Conservation (phyloP, 306 rosid species). For the Cicer pinnatifidum region DNA sequence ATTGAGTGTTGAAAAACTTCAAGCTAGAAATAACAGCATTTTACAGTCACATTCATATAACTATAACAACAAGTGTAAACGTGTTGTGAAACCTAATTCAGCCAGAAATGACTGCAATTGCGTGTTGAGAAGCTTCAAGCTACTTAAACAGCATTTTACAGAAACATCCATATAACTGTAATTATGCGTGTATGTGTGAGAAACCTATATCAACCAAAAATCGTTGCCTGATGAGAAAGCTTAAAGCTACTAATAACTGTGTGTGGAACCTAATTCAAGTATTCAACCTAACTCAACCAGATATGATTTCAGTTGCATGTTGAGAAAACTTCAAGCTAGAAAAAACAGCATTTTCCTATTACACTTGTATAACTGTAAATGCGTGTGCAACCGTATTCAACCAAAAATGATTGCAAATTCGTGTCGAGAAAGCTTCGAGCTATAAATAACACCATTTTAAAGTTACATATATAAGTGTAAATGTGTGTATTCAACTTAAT, state of each 20-base stretch:
- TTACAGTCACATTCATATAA: too few relatives aligned
- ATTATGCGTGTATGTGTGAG: too few relatives aligned
- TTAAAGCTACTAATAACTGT: too few relatives aligned
- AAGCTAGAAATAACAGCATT: background rate
- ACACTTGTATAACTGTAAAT: background rate
- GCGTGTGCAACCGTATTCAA: background rate
- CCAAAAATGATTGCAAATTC: background rate
- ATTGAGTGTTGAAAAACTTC: background rate
- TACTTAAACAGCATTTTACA: too few relatives aligned
- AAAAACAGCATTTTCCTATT: background rate
- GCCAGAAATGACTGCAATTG: too few relatives aligned
- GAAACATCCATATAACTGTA: too few relatives aligned
- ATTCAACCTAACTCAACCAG: constrained; percentile 65
- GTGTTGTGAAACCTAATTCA: too few relatives aligned
- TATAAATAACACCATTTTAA: background rate
- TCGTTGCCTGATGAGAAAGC: too few relatives aligned
- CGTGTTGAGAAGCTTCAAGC: too few relatives aligned
- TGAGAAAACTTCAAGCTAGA: background rate
- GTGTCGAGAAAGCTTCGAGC: background rate
- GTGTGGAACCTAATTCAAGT: too few relatives aligned
- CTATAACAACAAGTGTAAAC: too few relatives aligned
- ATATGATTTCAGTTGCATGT: background rate
- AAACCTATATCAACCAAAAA: too few relatives aligned
- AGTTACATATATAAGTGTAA: background rate
- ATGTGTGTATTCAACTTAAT: background rate